These are phyloP conservation scores for Pseudozyma sp. DNA, from an alignment of 1,284 basidiomycete genomes.

Conservation along the genomic window DNA sequence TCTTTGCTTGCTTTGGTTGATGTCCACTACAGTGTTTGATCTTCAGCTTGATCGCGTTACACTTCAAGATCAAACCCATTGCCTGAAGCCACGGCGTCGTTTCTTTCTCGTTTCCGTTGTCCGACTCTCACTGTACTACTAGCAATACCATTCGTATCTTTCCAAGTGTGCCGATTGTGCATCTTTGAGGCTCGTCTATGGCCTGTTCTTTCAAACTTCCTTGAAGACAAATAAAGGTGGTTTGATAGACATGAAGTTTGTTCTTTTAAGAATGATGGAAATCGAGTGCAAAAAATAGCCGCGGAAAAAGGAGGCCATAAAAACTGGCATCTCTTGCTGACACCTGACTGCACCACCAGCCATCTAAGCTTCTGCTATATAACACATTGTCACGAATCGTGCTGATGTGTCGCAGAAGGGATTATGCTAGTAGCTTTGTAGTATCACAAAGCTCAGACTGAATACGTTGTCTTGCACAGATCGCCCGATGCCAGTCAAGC, in stretches of 20 bases:
- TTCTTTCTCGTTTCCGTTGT: background rate
- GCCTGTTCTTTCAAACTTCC: too few relatives aligned
- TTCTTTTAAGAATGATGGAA: too few relatives aligned
- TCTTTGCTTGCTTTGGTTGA: background rate
- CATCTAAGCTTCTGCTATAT: too few relatives aligned
- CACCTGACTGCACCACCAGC: background rate
- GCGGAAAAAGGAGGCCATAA: constrained; percentile 5
- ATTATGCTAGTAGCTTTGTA: too few relatives aligned
- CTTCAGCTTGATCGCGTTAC: constrained; percentile 94
- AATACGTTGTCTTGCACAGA: background rate
- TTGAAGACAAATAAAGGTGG: too few relatives aligned
- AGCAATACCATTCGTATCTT: constrained; percentile 3
- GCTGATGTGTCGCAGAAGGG: too few relatives aligned
- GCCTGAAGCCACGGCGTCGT: constrained; percentile 9
- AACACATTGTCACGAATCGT: too few relatives aligned
- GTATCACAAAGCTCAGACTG: background rate
- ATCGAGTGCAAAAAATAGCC: constrained; percentile 1
- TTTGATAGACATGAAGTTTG: too few relatives aligned
- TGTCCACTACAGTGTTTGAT: constrained; percentile 82
- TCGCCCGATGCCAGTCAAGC: background rate
- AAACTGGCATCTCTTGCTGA: background rate
- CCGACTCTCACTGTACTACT: constrained; percentile 23
- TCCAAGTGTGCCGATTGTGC: background rate
- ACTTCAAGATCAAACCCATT: constrained; percentile 99
- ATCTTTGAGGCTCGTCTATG: too few relatives aligned